Percentiles rank a stretch among this genome's conserved stretches.
Conservation (phyloP, 768 basidiomycete species). For the Pleurotus platypus region DNA sequence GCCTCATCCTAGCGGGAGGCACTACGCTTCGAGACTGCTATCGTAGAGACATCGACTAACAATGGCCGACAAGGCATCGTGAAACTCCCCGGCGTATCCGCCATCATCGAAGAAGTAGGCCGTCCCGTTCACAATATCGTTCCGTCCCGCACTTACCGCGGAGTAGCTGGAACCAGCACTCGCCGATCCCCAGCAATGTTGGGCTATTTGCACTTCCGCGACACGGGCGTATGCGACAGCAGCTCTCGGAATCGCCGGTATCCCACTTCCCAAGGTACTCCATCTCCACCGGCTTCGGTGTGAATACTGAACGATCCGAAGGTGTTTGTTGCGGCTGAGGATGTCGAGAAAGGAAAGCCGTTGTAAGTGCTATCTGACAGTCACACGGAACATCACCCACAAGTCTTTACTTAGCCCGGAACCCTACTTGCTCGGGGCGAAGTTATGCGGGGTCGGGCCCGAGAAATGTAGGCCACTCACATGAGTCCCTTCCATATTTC, state of each 20-base stretch:
- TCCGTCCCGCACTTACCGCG: no score
- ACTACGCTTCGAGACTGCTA: conserved; percentile 75
- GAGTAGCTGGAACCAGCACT: conserved; percentile 32
- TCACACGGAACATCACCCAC: not conserved
- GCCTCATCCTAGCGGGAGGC: conserved; percentile 53
- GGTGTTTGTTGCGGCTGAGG: conserved; percentile 78
- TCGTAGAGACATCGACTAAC: conserved; percentile 55
- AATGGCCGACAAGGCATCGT: conserved; percentile 62
- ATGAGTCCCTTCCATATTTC: conserved; percentile 7
- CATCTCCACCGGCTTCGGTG: not conserved
- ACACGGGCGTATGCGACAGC: conserved; percentile 71
- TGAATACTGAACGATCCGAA: not conserved
- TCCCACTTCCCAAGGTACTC: conserved; percentile 55
- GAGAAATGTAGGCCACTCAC: conserved; percentile 45
- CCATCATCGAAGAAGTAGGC: conserved; percentile 54
- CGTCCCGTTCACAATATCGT: no score
- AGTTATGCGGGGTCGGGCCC: conserved; percentile 61
- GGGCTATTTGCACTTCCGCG: conserved; percentile 89
- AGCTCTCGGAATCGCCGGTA: conserved; percentile 62
- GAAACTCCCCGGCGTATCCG: conserved; percentile 66
- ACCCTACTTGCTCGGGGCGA: conserved; percentile 86
- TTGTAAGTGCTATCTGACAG: conserved; percentile 29
- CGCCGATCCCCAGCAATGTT: conserved; percentile 55
- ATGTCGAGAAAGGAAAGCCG: conserved; percentile 82
- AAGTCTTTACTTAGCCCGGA: conserved; percentile 56